Evolutionary conservation across 305 asterid species (phyloP).

Genomic region (Salvia sclarea): DNA sequence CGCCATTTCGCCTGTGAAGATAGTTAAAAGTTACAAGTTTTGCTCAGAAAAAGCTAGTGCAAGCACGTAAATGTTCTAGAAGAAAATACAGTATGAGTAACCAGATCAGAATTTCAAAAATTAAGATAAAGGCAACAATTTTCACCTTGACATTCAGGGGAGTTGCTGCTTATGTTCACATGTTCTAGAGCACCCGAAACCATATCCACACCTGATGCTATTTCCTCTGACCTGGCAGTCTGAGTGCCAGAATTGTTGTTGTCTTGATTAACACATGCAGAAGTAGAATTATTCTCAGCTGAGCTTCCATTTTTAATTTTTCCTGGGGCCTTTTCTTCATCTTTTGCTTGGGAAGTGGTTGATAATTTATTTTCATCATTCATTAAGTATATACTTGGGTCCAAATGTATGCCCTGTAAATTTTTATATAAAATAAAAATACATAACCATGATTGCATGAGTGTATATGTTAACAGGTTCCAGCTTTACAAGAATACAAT

Average conservation of each 20-base stretch:
- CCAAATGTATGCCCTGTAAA: constrained; percentile 95
- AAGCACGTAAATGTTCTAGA: neutral
- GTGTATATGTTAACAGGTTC: neutral
- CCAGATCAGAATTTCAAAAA: constrained; percentile 14
- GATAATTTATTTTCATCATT: constrained; percentile 77
- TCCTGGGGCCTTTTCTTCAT: constrained; percentile 45
- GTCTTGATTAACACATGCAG: constrained; percentile 35
- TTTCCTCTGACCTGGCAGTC: constrained; percentile 34
- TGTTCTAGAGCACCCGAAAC: constrained; percentile 53
- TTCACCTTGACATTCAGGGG: constrained; percentile 51
- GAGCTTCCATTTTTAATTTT: constrained; percentile 44
- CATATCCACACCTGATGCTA: constrained; percentile 43
- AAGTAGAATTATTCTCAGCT: constrained; percentile 36
- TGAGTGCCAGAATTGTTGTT: constrained; percentile 34
- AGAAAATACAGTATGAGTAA: constrained; percentile 11
- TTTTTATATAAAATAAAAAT: constrained; percentile 22
- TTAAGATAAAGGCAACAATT: constrained; percentile 23
- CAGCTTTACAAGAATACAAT: constrained; percentile 20
- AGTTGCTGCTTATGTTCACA: constrained; percentile 43
- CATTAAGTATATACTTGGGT: constrained; percentile 95
- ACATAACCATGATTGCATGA: constrained; percentile 29
- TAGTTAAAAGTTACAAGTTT: constrained; percentile 20
- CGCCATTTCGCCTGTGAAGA: constrained; percentile 53
- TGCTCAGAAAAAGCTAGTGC: neutral
- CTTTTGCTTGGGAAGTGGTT: constrained; percentile 46